Percentiles rank a stretch among this genome's conserved stretches.
Evolutionary conservation across 768 basidiomycete genomes (phyloP).

Genomic region (Gloeophyllum trabeum): DNA sequence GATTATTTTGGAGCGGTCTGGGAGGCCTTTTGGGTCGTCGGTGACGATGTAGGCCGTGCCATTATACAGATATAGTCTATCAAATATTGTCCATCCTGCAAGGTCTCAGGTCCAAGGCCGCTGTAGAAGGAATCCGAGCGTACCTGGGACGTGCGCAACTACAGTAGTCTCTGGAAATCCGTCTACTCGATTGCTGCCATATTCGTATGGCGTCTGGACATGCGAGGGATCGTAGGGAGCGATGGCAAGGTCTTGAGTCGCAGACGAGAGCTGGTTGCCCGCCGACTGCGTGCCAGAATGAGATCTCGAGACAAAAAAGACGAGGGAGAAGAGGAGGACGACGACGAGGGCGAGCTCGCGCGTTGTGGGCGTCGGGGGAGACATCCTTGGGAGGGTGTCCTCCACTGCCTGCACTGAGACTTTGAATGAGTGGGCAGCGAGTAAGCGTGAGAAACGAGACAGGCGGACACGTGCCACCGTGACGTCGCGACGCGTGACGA

Average conservation of each 20-base stretch:
- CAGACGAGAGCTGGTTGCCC: slow-evolving; percentile 5
- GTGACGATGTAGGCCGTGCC: slow-evolving; percentile 78
- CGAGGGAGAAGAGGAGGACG: slow-evolving; percentile 26
- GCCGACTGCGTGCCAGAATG: slow-evolving; percentile 6
- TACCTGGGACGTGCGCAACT: slow-evolving; percentile 69
- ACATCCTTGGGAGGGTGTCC: too few species aligned
- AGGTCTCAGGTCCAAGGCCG: slow-evolving; percentile 6
- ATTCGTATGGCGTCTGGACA: slow-evolving; percentile 13
- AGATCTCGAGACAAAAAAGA: slow-evolving; percentile 6
- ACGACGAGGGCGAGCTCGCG: slow-evolving; percentile 44
- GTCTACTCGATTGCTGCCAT: slow-evolving; percentile 26
- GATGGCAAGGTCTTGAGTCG: not conserved
- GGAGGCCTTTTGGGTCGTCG: slow-evolving; percentile 54
- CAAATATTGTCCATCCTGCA: slow-evolving; percentile 85
- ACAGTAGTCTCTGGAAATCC: slow-evolving; percentile 50
- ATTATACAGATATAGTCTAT: slow-evolving; percentile 71
- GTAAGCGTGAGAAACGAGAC: too few species aligned
- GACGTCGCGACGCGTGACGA: not conserved
- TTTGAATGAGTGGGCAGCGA: too few species aligned
- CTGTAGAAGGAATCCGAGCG: slow-evolving; percentile 7
- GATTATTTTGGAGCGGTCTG: slow-evolving; percentile 55
- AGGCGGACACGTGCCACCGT: not conserved
- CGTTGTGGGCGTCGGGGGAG: slow-evolving; percentile 28
- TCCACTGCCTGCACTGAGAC: too few species aligned
- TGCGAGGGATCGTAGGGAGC: slow-evolving; percentile 7